A percentile compares a stretch with the other conserved stretches of the same genome.
phyloP scores from a whole-genome alignment of 202 grass and related monocot genomes.

The Setaria italica region DNA sequence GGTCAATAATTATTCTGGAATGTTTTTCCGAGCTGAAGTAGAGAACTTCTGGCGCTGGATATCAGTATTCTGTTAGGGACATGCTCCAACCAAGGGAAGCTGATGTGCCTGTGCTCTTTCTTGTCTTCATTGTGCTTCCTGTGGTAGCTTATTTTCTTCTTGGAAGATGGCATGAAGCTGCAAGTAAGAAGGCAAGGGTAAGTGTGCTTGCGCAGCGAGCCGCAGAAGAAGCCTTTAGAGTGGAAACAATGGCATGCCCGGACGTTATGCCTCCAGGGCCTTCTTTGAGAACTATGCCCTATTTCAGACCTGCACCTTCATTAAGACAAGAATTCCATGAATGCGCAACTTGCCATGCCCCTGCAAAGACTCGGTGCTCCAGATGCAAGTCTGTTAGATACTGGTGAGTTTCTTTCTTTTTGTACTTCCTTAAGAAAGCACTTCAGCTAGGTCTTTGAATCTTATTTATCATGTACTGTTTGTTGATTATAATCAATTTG shows the following conservation, averaged over 20 bases:
- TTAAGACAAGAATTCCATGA: conserved; percentile 73
- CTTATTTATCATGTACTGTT: conserved; percentile 14
- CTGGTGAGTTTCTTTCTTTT: conserved; percentile 67
- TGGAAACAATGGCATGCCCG: conserved; percentile 74
- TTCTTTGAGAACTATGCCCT: conserved; percentile 60
- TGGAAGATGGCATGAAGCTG: conserved; percentile 84
- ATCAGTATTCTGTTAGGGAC: conserved; percentile 79
- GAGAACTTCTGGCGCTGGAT: conserved; percentile 59
- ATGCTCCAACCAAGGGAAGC: conserved; percentile 98
- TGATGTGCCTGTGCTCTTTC: conserved; percentile 82
- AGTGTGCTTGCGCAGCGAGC: conserved; percentile 73
- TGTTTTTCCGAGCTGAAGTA: conserved; percentile 61
- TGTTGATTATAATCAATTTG: conserved; percentile 21
- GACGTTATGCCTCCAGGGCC: conserved; percentile 61
- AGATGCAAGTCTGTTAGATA: conserved; percentile 99
- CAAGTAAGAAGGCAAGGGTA: conserved; percentile 73
- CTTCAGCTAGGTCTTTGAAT: conserved; percentile 12
- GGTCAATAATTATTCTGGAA: conserved; percentile 54
- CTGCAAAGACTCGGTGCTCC: conserved; percentile 93
- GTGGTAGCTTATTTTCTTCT: conserved; percentile 92
- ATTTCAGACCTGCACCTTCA: conserved; percentile 51
- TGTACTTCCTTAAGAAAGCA: conserved; percentile 3
- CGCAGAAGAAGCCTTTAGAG: conserved; percentile 78
- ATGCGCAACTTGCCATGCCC: conserved; percentile 87
- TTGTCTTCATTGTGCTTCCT: conserved; percentile 84